phyloP scores from a whole-genome alignment of 2,329 filamentous ascomycete genomes.

The Ophiocordyceps robertsii region DNA sequence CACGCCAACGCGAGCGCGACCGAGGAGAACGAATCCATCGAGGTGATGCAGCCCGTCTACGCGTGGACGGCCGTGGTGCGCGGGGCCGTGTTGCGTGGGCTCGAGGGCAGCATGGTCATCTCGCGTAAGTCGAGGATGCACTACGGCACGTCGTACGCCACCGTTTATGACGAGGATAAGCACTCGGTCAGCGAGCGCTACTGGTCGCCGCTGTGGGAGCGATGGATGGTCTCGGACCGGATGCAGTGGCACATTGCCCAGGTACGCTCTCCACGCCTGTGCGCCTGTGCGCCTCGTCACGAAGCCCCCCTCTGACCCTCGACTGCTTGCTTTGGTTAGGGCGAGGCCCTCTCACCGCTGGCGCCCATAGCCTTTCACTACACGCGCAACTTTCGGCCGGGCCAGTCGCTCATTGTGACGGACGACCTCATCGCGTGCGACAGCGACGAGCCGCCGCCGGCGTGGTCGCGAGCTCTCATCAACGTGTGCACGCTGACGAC shows the following conservation, averaged over 20 bases:
- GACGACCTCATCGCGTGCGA: constrained; percentile 71
- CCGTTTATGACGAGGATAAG: constrained; percentile 63
- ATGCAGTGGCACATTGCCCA: constrained; percentile 83
- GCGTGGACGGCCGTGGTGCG: constrained; percentile 72
- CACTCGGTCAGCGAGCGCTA: constrained; percentile 63
- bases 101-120: constrained; percentile 70
- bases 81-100: constrained; percentile 59
- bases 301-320: constrained; percentile 1
- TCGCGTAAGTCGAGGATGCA: constrained; percentile 61
- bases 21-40: constrained; percentile 44
- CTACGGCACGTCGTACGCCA: constrained; percentile 72
- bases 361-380: constrained; percentile 72
- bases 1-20: constrained; percentile 38
- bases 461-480: constrained; percentile 48
- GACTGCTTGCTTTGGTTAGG: constrained; percentile 26
- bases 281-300: no score
- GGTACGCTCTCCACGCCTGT: constrained; percentile 26
- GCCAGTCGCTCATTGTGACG: constrained; percentile 63
- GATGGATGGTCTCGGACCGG: constrained; percentile 71
- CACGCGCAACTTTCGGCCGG: constrained; percentile 70
- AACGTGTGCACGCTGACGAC: constrained; percentile 73
- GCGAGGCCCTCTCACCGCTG: constrained; percentile 60
- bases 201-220: constrained; percentile 68
- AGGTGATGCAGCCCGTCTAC: constrained; percentile 72
- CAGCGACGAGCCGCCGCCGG: constrained; percentile 48